Conservation (phyloP, 176 grass and related monocot genomes). For the Ensete ventricosum region DNA sequence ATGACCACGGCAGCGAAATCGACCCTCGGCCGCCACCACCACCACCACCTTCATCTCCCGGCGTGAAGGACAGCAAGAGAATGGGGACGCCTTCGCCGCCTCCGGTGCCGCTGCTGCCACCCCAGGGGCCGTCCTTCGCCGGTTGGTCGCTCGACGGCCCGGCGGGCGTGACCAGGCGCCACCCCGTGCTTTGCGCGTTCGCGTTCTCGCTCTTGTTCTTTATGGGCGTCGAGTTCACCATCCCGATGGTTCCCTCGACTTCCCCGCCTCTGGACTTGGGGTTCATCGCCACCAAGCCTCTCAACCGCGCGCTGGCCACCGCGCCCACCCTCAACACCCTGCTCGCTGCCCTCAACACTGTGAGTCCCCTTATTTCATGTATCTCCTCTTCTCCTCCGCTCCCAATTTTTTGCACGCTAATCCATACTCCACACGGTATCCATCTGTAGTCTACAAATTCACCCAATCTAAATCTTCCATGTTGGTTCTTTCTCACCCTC, state of each 20-base stretch:
- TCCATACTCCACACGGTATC: not conserved
- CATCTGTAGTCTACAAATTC: not conserved
- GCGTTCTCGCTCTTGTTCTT: conserved; percentile 50
- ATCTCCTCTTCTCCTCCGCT: not conserved
- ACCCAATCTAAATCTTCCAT: not conserved
- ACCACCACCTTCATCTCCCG: not conserved
- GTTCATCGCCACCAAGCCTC: conserved; percentile 34
- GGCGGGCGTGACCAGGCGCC: conserved; percentile 18
- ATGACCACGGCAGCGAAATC: not conserved
- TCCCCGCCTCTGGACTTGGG: conserved; percentile 73
- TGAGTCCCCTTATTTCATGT: conserved; percentile 1
- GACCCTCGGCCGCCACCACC: not conserved
- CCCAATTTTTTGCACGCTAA: not conserved
- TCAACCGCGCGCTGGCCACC: conserved; percentile 45
- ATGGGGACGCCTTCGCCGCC: not conserved
- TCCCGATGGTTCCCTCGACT: conserved; percentile 52
- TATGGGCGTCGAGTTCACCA: conserved; percentile 92
- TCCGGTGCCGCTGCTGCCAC: not conserved
- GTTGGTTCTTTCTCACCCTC: not conserved
- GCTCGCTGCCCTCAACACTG: conserved; percentile 88
- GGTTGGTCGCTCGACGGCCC: conserved; percentile 20
- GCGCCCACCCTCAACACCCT: conserved; percentile 57
- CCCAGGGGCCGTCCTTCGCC: not conserved
- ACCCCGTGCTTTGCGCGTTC: conserved; percentile 49
- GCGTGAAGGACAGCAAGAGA: no score